phyloP scores from a whole-genome alignment of 2,329 filamentous ascomycete species.

The Stromatinia cepivora region DNA sequence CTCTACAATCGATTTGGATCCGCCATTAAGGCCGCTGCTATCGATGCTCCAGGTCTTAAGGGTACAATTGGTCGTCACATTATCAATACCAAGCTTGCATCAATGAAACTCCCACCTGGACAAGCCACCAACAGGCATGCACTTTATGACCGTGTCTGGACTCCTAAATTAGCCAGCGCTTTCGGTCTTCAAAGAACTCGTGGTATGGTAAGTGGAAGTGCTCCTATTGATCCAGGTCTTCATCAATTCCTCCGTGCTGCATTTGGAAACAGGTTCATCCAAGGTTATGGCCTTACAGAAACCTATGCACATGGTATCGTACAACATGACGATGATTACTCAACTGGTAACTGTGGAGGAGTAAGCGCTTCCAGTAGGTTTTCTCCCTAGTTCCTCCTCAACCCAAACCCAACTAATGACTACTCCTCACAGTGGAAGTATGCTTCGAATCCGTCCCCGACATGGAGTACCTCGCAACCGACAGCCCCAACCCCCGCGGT shows the following conservation, averaged over 20 bases:
- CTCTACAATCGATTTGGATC: slow-evolving; percentile 88
- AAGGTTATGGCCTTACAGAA: slow-evolving; percentile 94
- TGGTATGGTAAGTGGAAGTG: slow-evolving; percentile 82
- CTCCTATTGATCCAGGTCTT: slow-evolving; percentile 83
- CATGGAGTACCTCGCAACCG: slow-evolving; percentile 86
- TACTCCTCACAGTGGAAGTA: slow-evolving; percentile 58
- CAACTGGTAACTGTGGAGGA: slow-evolving; percentile 77
- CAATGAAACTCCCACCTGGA: slow-evolving; percentile 68
- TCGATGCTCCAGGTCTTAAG: slow-evolving; percentile 76
- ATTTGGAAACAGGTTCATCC: slow-evolving; percentile 74
- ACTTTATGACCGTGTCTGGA: slow-evolving; percentile 85
- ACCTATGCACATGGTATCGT: slow-evolving; percentile 76
- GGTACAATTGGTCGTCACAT: slow-evolving; percentile 79
- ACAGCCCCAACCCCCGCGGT: slow-evolving; percentile 86
- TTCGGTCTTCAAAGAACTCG: slow-evolving; percentile 74
- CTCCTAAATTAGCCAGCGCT: slow-evolving; percentile 79
- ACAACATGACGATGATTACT: slow-evolving; percentile 71
- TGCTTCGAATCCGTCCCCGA: slow-evolving; percentile 88
- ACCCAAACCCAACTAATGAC: neutral
- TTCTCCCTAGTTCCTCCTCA: neutral
- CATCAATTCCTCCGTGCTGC: slow-evolving; percentile 86
- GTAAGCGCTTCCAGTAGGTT: slow-evolving; percentile 50
- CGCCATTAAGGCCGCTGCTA: slow-evolving; percentile 75
- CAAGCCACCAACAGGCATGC: slow-evolving; percentile 78
- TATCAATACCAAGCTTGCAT: slow-evolving; percentile 76